Base-by-base conservation (phyloP, 768 basidiomycete species). In the Trametes cingulata region DNA sequence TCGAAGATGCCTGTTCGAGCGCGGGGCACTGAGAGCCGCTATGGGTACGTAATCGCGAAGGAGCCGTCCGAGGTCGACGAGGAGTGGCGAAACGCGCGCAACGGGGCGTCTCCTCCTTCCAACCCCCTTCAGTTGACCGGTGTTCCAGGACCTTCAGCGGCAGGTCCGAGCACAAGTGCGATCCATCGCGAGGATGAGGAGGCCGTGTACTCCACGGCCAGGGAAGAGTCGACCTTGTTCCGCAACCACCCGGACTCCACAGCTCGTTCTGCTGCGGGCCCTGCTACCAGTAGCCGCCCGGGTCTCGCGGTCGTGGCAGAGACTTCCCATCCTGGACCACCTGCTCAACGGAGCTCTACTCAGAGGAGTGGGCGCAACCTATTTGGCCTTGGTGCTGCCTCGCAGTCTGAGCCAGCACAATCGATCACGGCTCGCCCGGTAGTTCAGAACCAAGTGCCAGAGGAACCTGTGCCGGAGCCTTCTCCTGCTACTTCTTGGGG, bases 111-210 rank as follows among this genome's bases (percentile, higher is more conserved):
- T 1, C 62, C 65, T 2, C 49, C 58, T 3, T 57, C 69, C 2
- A 68, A 68, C 27, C 60, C 64, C 2, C 43, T 73, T 6, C 70
- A 70, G 59, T 40, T 63, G 29, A 50, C 40, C 8, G 61, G 56
- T 9, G 46, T 63, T 17, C 61, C 61, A 1, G 45, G 41, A 20
- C 33, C n/a, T 7, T 17, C 41, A 1, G 29, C 27, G 17, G 61
- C 61, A 14, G 57, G 61, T 1, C 48, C 61, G 6, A 63, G 61
- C 46, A 33, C 19, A 13, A 58, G 27, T 17, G 19, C 29, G 6
- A 41, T 50, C n/a, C 39, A 37, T 15, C 51, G 35, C 2, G 56
- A 41, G 15, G 51, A 62, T 1, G 52, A 63, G 41, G 42, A 54
- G 4, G 39, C 33, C 13, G 15, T 46, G 19, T 39, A 27, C 17